Evolutionary conservation across 108 stramenopile species (phyloP), one percentile per base, ranked within the genome.

Genomic region (Discostella pseudostelligera): DNA sequence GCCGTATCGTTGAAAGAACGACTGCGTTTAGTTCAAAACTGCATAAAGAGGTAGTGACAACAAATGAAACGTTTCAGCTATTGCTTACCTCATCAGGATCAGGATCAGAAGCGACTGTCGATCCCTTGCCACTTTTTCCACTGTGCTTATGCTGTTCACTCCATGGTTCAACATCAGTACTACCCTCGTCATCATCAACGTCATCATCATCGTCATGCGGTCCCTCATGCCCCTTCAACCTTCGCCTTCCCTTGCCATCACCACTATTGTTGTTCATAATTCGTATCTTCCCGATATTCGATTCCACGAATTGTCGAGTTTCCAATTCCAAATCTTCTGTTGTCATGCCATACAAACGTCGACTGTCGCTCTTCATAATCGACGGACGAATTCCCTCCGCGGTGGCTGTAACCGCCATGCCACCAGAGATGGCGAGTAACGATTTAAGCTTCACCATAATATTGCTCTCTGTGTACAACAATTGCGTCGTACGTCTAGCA

Each of bases 271-370:
- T 6, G 2, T 51, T 51, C 50, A 14, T 26, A 24, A 25, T 51
- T 14, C n/a, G n/a, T 17, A 39, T 56, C 26, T 25, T 22, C 3
- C 24, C 24, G 14, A 51, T 26, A 25, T 51, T 51, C 37, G 35
- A 35, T 39, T 35, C 36, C 26, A 56, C n/a, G n/a, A 56, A 56
- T 56, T 35, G n/a, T 26, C 19, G n/a, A 4, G 55, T 56, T 17
- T 32, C 55, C 32, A 39, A 0, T 39, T 56, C 55, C 55, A 56
- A 56, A 56, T 39, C 37, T 17, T 39, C 9, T 26, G 55, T 56
- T 35, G 24, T 37, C 32, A 37, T 35, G 0, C 9, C 55, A 39
- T 19, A 32, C 12, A 20, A 26, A 26, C 32, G 55, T n/a, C 32
- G 55, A 20, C 16, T 39, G n/a, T 20, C 8, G 16, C 10, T 54